Conservation (phyloP, 495 filamentous ascomycete species). For the Neurospora sp. region DNA sequence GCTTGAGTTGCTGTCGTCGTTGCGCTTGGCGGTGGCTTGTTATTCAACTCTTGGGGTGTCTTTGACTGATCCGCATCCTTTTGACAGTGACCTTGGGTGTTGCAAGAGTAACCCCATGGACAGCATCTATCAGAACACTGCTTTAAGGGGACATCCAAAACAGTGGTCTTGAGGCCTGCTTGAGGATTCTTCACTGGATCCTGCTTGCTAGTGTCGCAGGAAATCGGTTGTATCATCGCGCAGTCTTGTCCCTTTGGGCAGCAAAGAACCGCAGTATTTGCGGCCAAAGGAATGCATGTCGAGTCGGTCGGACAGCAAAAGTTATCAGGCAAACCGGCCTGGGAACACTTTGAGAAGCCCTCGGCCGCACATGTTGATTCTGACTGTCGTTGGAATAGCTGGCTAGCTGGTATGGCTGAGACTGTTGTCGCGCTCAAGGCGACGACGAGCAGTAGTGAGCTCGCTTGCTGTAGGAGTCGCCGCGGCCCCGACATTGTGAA, state of each 20-base stretch:
- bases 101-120: conserved; percentile 70
- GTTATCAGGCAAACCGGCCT: conserved; percentile 46
- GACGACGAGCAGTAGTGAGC: not conserved
- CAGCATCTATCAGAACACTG: conserved; percentile 59
- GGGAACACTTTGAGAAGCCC: conserved; percentile 37
- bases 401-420: conserved; percentile 12
- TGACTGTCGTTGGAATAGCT: conserved; percentile 24
- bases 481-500: not conserved
- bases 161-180: conserved; percentile 60
- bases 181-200: conserved; percentile 52
- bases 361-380: conserved; percentile 19
- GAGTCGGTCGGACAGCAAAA: conserved; percentile 64
- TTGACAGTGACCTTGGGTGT: conserved; percentile 29
- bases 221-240: conserved; percentile 54
- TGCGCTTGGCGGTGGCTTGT: conserved; percentile 11
- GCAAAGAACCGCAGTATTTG: conserved; percentile 61
- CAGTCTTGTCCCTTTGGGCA: conserved; percentile 60
- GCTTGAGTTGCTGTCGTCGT: conserved; percentile 6
- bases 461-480: not conserved
- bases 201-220: conserved; percentile 58
- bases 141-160: conserved; percentile 42
- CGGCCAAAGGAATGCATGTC: conserved; percentile 58
- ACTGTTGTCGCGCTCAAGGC: not conserved
- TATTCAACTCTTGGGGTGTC: not conserved
- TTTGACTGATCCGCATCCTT: conserved; percentile 26